A percentile compares a stretch with the other conserved stretches of the same genome.
Conservation (phyloP, 1,284 basidiomycete species). For the Omphalotus olearius region DNA sequence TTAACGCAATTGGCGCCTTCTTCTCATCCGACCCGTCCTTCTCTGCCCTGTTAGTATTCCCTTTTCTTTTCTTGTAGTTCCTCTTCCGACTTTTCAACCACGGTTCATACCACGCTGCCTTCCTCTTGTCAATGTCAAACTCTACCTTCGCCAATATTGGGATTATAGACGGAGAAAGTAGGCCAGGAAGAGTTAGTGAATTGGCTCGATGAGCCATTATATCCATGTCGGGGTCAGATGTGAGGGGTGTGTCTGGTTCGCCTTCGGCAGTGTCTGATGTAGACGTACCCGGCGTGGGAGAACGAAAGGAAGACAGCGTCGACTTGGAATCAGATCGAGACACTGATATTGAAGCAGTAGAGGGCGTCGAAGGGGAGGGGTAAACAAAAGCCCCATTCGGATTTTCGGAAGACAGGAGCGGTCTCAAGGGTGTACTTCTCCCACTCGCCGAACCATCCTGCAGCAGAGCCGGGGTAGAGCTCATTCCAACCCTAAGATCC, state of each 20-base stretch:
- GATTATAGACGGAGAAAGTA: conserved; percentile 58
- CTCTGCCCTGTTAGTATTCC: conserved; percentile 14
- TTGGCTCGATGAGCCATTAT: conserved; percentile 29
- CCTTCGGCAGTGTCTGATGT: conserved; percentile 22
- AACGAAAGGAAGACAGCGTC: not conserved
- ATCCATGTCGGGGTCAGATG: conserved; percentile 52
- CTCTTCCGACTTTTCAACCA: conserved; percentile 62
- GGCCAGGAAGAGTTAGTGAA: conserved; percentile 59
- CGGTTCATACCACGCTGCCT: conserved; percentile 76
- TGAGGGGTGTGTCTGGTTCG: conserved; percentile 37
- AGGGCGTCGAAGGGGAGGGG: conserved; percentile 52
- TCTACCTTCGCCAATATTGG: conserved; percentile 85
- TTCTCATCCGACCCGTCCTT: conserved; percentile 24
- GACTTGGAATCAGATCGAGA: conserved; percentile 1
- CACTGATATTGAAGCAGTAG: conserved; percentile 1
- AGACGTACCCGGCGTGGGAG: conserved; percentile 35
- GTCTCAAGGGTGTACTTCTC: conserved; percentile 35
- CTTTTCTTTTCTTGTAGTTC: conserved; percentile 20
- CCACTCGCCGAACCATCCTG: conserved; percentile 27
- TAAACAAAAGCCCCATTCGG: conserved; percentile 21
- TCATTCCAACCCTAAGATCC: conserved; percentile 36
- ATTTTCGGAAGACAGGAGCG: conserved; percentile 39
- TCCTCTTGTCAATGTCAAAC: conserved; percentile 76
- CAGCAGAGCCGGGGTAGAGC: conserved; percentile 40
- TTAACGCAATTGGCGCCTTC: conserved; percentile 42